phyloP scores from a whole-genome alignment of 2,329 filamentous ascomycete species.

The Ustulina deusta region DNA sequence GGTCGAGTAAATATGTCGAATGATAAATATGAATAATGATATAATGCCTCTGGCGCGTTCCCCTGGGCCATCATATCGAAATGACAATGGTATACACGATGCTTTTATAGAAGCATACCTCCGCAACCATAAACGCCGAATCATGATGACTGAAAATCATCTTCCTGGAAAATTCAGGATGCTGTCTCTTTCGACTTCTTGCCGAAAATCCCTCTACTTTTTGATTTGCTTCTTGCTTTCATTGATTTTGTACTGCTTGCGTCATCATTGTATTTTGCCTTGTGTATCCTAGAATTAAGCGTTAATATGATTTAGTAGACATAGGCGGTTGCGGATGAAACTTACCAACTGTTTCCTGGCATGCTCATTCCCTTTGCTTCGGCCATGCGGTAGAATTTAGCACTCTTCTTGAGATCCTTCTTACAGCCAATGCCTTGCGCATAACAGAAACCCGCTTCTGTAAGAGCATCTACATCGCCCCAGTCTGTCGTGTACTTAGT shows the following conservation, averaged over 20 bases:
- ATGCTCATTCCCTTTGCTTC: slow-evolving; percentile 96
- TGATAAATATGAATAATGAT: slow-evolving; percentile 22
- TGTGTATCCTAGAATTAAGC: slow-evolving; percentile 81
- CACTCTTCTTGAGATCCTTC: slow-evolving; percentile 95
- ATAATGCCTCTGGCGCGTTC: slow-evolving; percentile 22
- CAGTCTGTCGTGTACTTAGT: slow-evolving; percentile 66
- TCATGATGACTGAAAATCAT: slow-evolving; percentile 27
- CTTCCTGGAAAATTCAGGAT: slow-evolving; percentile 19
- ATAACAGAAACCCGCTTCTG: slow-evolving; percentile 96
- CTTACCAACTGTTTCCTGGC: slow-evolving; percentile 98
- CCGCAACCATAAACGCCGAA: slow-evolving; percentile 38
- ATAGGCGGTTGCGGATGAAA: slow-evolving; percentile 5
- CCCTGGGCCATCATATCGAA: slow-evolving; percentile 27
- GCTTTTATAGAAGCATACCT: slow-evolving; percentile 35
- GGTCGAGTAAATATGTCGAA: slow-evolving; percentile 24
- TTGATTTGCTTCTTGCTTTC: slow-evolving; percentile 80
- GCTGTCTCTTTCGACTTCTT: slow-evolving; percentile 57
- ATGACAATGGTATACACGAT: slow-evolving; percentile 37
- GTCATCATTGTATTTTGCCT: slow-evolving; percentile 88
- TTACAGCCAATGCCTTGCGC: slow-evolving; percentile 92
- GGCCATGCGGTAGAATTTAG: slow-evolving; percentile 88
- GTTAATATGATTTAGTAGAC: slow-evolving; percentile 10
- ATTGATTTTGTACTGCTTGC: slow-evolving; percentile 64
- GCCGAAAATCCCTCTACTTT: slow-evolving; percentile 79
- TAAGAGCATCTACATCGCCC: slow-evolving; percentile 94